Evolutionary conservation across 1,139 yeast species (phyloP).

Genomic region (Yamadazyma epiphylla): DNA sequence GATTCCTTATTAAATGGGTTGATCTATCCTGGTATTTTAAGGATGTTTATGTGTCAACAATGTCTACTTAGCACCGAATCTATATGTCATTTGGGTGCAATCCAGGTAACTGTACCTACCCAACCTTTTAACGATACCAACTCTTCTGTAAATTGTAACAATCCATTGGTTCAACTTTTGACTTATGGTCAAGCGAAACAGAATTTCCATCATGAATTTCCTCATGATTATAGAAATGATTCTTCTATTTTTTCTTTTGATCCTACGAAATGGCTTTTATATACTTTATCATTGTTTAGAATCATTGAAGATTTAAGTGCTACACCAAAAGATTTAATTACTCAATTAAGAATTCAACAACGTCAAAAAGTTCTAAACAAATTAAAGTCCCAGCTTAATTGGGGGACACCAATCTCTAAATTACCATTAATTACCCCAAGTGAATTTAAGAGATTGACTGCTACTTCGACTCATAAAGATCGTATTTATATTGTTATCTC

Average conservation of each 20-base stretch:
- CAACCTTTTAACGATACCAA: constrained; percentile 66
- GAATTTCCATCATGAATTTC: constrained; percentile 73
- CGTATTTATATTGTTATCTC: constrained; percentile 42
- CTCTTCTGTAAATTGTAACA: constrained; percentile 44
- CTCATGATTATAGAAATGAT: constrained; percentile 58
- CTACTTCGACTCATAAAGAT: constrained; percentile 33
- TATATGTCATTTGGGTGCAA: constrained; percentile 48
- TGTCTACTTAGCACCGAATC: constrained; percentile 55
- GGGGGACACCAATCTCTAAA: constrained; percentile 76
- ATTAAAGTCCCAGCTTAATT: constrained; percentile 58
- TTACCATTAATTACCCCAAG: constrained; percentile 50
- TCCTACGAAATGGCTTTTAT: constrained; percentile 64
- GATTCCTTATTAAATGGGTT: constrained; percentile 54
- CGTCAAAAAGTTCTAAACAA: constrained; percentile 60
- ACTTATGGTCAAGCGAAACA: constrained; percentile 66
- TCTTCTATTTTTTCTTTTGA: constrained; percentile 52
- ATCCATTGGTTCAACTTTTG: constrained; percentile 50
- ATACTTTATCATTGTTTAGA: constrained; percentile 35
- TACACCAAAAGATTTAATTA: constrained; percentile 46
- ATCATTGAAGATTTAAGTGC: constrained; percentile 36
- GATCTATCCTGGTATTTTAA: constrained; percentile 57
- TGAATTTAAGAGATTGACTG: constrained; percentile 45
- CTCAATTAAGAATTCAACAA: constrained; percentile 59
- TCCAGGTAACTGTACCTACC: constrained; percentile 41
- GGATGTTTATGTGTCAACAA: constrained; percentile 58